Evolutionary conservation across 2,329 filamentous ascomycete species (phyloP).

Genomic region (Colletotrichum shisoi): DNA sequence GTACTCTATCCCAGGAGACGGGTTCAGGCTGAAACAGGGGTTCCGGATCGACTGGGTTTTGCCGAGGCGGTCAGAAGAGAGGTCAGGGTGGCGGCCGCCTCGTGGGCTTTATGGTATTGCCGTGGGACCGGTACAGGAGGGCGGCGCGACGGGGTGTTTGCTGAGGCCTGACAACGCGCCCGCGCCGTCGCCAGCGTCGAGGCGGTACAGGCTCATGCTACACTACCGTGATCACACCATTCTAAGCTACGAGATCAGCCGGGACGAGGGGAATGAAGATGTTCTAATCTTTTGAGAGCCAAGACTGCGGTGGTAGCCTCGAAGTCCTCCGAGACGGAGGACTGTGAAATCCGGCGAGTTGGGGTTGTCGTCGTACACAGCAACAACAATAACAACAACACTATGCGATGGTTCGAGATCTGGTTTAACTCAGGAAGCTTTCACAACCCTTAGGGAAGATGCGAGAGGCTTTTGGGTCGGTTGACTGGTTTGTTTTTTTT

Average conservation of each 20-base stretch:
- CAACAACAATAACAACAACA: not conserved
- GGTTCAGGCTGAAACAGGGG: slow-evolving; percentile 48
- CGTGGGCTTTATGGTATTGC: slow-evolving; percentile 72
- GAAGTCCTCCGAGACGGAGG: not conserved
- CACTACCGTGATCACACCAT: slow-evolving; percentile 76
- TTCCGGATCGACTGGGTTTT: slow-evolving; percentile 65
- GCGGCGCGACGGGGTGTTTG: slow-evolving; percentile 43
- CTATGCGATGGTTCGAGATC: not conserved
- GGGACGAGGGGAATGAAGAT: slow-evolving; percentile 48
- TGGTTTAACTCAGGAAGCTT: not conserved
- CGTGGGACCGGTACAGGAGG: slow-evolving; percentile 67
- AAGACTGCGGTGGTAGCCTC: too few relatives aligned
- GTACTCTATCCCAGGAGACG: slow-evolving; percentile 7
- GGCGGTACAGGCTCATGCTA: slow-evolving; percentile 72
- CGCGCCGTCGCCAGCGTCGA: slow-evolving; percentile 45
- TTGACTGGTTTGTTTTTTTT: not conserved
- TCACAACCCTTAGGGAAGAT: not conserved
- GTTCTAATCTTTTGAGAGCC: slow-evolving; percentile 29
- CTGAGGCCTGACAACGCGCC: slow-evolving; percentile 39
- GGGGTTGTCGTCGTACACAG: not conserved
- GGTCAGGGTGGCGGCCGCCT: slow-evolving; percentile 52
- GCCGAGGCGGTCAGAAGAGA: slow-evolving; percentile 59
- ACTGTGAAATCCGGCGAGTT: not conserved
- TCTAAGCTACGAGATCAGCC: slow-evolving; percentile 71
- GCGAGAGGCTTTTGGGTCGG: not conserved